Base-by-base conservation (phyloP, 495 filamentous ascomycete species). In the Aspergillus olivimuriae region DNA sequence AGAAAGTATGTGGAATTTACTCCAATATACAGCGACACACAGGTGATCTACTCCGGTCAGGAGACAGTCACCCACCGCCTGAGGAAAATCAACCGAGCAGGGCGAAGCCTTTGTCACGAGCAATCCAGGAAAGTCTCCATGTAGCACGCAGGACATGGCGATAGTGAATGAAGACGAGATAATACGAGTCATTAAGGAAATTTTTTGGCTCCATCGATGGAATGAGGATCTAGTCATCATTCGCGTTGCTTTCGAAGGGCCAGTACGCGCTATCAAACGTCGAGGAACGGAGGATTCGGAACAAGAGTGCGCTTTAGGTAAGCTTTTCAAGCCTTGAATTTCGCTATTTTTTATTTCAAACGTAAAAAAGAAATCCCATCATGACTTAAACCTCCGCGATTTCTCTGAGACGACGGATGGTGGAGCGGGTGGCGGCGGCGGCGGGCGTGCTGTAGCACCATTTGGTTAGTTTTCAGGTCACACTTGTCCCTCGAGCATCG, bases 351-450 rank as follows among this genome's bases (percentile, higher is more conserved):
- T 62, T 60, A 62, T 64, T 67, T 66, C 52, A 58, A 62, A 66
- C 65, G 63, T 67, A 53, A 67, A 61, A 68, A 66, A 51, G 53
- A 61, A 69, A 69, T 63, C 63, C 65, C 59, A 63, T 63, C 50
- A 57, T 62, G 56, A 56, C 65, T 69, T 88, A 98, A 63, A 94
- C 86, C 82, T 97, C 92, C 65, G 87, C 86, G 75, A 97, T 94
- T 73, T 97, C 92, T 65, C 92, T 83, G 74, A 98, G 80, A 76
- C 92, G 82, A 69, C 94, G 86, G 69, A 98, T 92, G 55, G 92
- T 98, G 51, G 91, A 96, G 68, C 94, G 82, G 68, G 89, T 94
- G 43, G 92, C 89, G 56, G 92, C 91, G 44, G 92, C 92, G 55
- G 94, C 91, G 41, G 94, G 89, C 47, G 94, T 97, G 42, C 90